Percentiles rank a stretch among this genome's conserved stretches.
These are phyloP conservation scores for Lentinula sp. DNA, from an alignment of 768 basidiomycete species.

Conservation along the genomic window DNA sequence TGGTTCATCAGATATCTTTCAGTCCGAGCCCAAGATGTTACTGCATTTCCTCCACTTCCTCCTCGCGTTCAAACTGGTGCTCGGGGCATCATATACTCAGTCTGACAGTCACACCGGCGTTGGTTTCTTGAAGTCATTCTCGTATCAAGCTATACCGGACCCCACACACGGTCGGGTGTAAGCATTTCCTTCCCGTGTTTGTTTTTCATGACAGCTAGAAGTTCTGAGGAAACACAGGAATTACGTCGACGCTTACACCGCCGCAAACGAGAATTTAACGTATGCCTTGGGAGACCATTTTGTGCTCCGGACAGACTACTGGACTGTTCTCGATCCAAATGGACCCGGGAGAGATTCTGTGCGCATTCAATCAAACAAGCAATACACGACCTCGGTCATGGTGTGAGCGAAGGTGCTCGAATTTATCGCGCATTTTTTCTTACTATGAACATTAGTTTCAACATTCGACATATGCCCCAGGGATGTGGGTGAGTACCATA, in stretches of 20 bases:
- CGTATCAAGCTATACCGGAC: constrained; percentile 42
- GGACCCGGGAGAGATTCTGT: constrained; percentile 33
- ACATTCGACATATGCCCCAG: constrained; percentile 49
- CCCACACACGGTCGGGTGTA: constrained; percentile 62
- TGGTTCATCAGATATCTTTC: neutral
- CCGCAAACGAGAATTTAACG: constrained; percentile 32
- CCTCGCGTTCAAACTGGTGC: constrained; percentile 8
- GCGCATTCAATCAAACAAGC: constrained; percentile 28
- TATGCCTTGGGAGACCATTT: constrained; percentile 28
- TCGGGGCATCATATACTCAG: constrained; percentile 35
- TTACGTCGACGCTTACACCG: constrained; percentile 33
- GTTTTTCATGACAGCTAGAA: neutral
- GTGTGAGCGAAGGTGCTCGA: constrained; percentile 18
- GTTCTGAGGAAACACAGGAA: constrained; percentile 19
- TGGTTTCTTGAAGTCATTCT: constrained; percentile 45
- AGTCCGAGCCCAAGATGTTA: neutral
- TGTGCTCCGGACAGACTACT: constrained; percentile 31
- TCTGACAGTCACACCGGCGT: constrained; percentile 36
- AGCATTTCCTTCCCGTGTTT: constrained; percentile 12
- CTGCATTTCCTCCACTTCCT: neutral
- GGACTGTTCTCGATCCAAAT: constrained; percentile 24
- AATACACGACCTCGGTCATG: constrained; percentile 29
- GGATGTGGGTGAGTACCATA: constrained; percentile 36
- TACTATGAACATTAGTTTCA: constrained; percentile 17
- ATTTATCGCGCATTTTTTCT: neutral